Base-by-base conservation (phyloP, 805 yeast species). In the Kluyveromyces siamensis region DNA sequence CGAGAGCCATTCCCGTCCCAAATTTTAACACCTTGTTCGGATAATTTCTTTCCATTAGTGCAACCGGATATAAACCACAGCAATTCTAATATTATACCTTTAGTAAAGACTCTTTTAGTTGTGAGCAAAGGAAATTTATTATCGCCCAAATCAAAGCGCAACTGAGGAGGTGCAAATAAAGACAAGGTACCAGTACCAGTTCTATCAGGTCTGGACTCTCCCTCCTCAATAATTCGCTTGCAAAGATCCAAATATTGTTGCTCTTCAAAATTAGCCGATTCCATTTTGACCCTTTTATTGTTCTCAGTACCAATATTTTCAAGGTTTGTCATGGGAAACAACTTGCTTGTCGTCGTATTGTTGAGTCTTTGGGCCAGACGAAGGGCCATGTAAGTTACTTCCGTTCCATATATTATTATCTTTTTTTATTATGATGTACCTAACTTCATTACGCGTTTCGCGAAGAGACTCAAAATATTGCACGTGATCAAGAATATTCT, bases 1-100 rank as follows among this genome's bases (percentile, higher is more conserved):
- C 97, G 74, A 37, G 96, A 86, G 10, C 98, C 99, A 65, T 93
- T 93, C 16, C 99, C 99, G 66, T 93, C 99, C 99, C 99, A 93
- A 48, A 93, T 93, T 61, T 81, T 90, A n/a, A 93, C 95, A 36
- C 96, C 96, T 56, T 83, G 77, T 2, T 83, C 95, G 14, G 83
- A 71, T 40, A 93, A 71, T 53, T 76, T 73, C 55, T 83, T 84
- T 37, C 93, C 95, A 63, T 91, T 95, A 0, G 99, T 93, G 53
- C 83, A 79, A 0, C 98, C 99, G 4, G 80, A 73, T 8, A 93
- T 76, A 61, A 93, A 93, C 99, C 99, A 93, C 13, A 93, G 73
- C 30, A 93, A 72, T 65, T 93, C 99, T 54, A 87, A 81, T 35
- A 91, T 77, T 41, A 93, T 88, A 9, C 90, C 99, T 54, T 84